Conservation (phyloP, 2,329 filamentous ascomycete species). For the Aphanoascus verrucosus region DNA sequence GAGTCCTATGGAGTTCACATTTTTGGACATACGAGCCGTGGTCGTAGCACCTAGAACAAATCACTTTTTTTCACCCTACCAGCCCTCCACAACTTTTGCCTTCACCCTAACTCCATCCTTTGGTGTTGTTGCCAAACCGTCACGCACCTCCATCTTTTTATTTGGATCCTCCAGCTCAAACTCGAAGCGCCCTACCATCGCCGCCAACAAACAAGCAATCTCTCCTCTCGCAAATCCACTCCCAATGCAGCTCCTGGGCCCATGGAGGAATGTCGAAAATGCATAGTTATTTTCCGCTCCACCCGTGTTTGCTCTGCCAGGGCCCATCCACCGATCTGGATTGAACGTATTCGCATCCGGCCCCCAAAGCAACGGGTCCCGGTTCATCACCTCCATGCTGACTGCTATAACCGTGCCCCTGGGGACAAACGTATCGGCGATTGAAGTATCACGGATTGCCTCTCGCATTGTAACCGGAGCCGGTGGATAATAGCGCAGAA, state of each 20-base stretch:
- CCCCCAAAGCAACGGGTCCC: slow-evolving; percentile 61
- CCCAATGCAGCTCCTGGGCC: slow-evolving; percentile 77
- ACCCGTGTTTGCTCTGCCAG: slow-evolving; percentile 48
- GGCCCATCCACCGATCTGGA: slow-evolving; percentile 62
- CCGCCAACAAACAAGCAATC: slow-evolving; percentile 71
- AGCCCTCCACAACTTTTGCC: slow-evolving; percentile 56
- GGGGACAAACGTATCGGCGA: slow-evolving; percentile 55
- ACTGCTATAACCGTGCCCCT: slow-evolving; percentile 61
- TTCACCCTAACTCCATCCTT: slow-evolving; percentile 60
- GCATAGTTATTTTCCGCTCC: slow-evolving; percentile 67
- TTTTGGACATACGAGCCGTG: too few relatives aligned
- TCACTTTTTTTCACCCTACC: slow-evolving; percentile 34
- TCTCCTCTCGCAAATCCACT: slow-evolving; percentile 70
- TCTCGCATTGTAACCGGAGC: slow-evolving; percentile 61
- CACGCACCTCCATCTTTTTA: slow-evolving; percentile 54
- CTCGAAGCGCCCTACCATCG: slow-evolving; percentile 63
- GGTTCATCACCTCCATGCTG: slow-evolving; percentile 57
- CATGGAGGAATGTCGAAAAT: slow-evolving; percentile 74
- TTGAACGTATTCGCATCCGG: slow-evolving; percentile 62
- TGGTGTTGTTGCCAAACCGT: slow-evolving; percentile 61
- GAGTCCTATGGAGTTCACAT: neutral
- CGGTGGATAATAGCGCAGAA: slow-evolving; percentile 61
- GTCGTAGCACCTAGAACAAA: too few relatives aligned
- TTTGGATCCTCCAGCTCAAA: slow-evolving; percentile 54
- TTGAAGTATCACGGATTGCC: slow-evolving; percentile 53